Percentiles rank a stretch among this genome's conserved stretches.
These are phyloP conservation scores for Vicia faba DNA, from an alignment of 306 rosid genomes.

Conservation along the genomic window DNA sequence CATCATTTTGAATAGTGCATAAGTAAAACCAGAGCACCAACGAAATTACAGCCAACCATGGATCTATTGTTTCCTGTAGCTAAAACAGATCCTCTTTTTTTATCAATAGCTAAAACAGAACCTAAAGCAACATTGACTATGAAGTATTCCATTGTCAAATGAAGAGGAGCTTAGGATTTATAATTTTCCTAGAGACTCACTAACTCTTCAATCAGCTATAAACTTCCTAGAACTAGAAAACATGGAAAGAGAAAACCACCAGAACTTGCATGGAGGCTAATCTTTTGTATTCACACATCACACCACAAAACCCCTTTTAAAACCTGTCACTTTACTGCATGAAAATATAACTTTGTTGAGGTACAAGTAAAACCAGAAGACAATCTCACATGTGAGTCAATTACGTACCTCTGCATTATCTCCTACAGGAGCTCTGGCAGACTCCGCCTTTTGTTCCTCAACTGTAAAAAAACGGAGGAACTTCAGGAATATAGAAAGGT, in stretches of 20 bases:
- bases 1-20: slow-evolving; percentile 6
- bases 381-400: slow-evolving; percentile 15
- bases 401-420: slow-evolving; percentile 57
- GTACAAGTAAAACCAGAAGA: slow-evolving; percentile 12
- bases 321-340: slow-evolving; percentile 50
- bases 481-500: slow-evolving; percentile 21
- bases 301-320: slow-evolving; percentile 34
- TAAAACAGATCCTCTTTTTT: slow-evolving; percentile 20
- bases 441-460: slow-evolving; percentile 57
- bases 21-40: slow-evolving; percentile 25
- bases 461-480: slow-evolving; percentile 34
- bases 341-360: slow-evolving; percentile 31
- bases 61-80: slow-evolving; percentile 31
- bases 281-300: slow-evolving; percentile 39
- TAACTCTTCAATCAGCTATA: slow-evolving; percentile 35
- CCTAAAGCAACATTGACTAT: slow-evolving; percentile 29
- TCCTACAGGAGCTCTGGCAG: slow-evolving; percentile 49
- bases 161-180: slow-evolving; percentile 8
- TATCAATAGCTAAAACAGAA: slow-evolving; percentile 21
- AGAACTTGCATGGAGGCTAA: slow-evolving; percentile 37
- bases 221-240: slow-evolving; percentile 30
- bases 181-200: slow-evolving; percentile 28
- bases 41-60: slow-evolving; percentile 35
- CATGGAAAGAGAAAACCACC: slow-evolving; percentile 10
- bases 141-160: slow-evolving; percentile 14